Evolutionary conservation across 495 filamentous ascomycete genomes (phyloP), one percentile per base, ranked within the genome.

Genomic region (Astrothelium macrocarpum): DNA sequence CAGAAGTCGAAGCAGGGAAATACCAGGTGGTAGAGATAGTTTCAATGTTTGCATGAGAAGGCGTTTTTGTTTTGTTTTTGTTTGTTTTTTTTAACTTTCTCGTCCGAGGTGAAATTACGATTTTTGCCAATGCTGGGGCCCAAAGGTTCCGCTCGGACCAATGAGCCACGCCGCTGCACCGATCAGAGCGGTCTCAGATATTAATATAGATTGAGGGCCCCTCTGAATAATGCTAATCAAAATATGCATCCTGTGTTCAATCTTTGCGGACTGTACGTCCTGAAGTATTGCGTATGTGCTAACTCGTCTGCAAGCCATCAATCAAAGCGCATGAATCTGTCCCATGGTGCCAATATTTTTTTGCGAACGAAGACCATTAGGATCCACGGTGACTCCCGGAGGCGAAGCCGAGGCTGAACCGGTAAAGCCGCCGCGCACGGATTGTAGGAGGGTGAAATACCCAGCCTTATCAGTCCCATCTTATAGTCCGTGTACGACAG

Each of bases 201-300:
- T 49, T 49, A 49, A 20, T 49, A 49, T 49, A 49, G 43, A 49
- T 49, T 20, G n/a, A 49, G 43, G n/a, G n/a, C n/a, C n/a, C 43
- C 9, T 49, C 43, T 49, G n/a, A 49, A 18, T 49, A 49, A 49
- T 49, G 18, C 18, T 14, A 49, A 49, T 49, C 43, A 18, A 49
- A 18, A 49, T 18, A 49, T 39, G 36, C 36, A 39, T 39, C 36
- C 36, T 39, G 36, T 39, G 16, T 39, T 39, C 36, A 7, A 39
- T 39, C 16, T 39, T 39, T 16, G 36, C 16, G 36, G 7, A 39
- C 7, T 39, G 7, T 16, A 39, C 36, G 36, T 39, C 7, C 16
- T 16, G 36, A 39, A 39, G 16, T 39, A 7, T 39, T 39, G 36
- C n/a, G n/a, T n/a, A n/a, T n/a, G n/a, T n/a, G n/a, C n/a, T n/a